phyloP scores from a whole-genome alignment of 2,329 filamentous ascomycete genomes.

The Fusarium agapanthi region DNA sequence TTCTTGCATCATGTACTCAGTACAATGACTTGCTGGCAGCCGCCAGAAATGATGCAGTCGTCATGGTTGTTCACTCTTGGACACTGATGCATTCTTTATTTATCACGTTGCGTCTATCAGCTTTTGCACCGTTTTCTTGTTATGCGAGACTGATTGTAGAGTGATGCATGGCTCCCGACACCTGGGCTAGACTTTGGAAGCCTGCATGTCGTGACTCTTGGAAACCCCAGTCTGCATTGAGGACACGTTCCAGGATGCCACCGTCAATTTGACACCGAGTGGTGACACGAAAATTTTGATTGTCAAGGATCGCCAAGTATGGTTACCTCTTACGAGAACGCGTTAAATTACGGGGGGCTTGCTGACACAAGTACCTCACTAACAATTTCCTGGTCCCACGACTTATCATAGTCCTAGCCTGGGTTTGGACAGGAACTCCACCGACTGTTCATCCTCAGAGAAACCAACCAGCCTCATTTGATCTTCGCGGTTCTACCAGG shows the following conservation, averaged over 20 bases:
- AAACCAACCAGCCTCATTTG: constrained; percentile 31
- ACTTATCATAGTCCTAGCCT: constrained; percentile 9
- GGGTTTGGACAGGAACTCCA: constrained; percentile 17
- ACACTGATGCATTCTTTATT: constrained; percentile 5
- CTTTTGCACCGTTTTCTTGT: not conserved
- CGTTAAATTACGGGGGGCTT: constrained; percentile 33
- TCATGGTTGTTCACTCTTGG: constrained; percentile 18
- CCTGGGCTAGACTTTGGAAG: not conserved
- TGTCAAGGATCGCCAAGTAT: constrained; percentile 43
- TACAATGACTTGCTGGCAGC: constrained; percentile 18
- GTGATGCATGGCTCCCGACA: not conserved
- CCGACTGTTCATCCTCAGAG: constrained; percentile 14
- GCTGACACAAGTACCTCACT: constrained; percentile 47
- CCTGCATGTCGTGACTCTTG: not conserved
- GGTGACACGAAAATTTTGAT: constrained; percentile 46
- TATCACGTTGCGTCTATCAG: not conserved
- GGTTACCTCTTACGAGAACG: constrained; percentile 41
- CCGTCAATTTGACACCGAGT: constrained; percentile 29
- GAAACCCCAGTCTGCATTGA: constrained; percentile 19
- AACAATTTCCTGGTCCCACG: constrained; percentile 47
- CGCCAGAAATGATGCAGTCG: constrained; percentile 8
- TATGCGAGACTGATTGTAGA: not conserved
- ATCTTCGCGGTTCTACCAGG: constrained; percentile 28
- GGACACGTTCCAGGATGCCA: constrained; percentile 32
- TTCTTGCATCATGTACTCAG: constrained; percentile 38